A percentile compares a stretch with the other conserved stretches of the same genome.
Conservation (phyloP, 169 alveolate genomes). For the Blepharisma undulans region DNA sequence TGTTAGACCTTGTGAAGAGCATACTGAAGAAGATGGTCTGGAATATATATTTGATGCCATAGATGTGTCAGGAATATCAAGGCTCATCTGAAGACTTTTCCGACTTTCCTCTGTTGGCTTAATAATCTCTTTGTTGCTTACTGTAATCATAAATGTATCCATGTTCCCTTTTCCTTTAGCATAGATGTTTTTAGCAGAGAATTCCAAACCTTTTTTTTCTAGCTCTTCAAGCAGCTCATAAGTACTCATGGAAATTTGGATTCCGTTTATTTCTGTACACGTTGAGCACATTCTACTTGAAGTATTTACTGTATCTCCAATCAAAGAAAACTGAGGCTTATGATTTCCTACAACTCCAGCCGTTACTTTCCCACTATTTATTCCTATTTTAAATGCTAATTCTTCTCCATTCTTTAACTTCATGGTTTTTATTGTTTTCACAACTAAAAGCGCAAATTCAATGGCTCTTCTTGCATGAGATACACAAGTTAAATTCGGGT, state of each 20-base stretch:
- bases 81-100: neutral
- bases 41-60: neutral
- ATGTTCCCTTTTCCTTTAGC: slow-evolving; percentile 60
- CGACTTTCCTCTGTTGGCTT: neutral
- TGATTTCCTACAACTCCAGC: slow-evolving; percentile 97
- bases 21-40: neutral
- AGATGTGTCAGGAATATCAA: neutral
- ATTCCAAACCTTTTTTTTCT: neutral
- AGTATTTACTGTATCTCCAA: slow-evolving; percentile 98
- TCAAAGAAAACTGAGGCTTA: slow-evolving; percentile 95
- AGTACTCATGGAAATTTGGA: slow-evolving; percentile 4
- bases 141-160: slow-evolving; percentile 41
- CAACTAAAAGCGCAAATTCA: slow-evolving; percentile 15
- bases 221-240: neutral
- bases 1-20: neutral
- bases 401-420: slow-evolving; percentile 10
- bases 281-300: slow-evolving; percentile 91
- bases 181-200: neutral
- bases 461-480: slow-evolving; percentile 33
- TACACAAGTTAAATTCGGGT: neutral
- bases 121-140: too few species aligned
- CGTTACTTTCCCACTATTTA: slow-evolving; percentile 94
- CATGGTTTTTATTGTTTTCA: neutral
- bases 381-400: slow-evolving; percentile 93
- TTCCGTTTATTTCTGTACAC: neutral